phyloP scores from a whole-genome alignment of 257 asterid genomes.

The Nicotiana otophora region DNA sequence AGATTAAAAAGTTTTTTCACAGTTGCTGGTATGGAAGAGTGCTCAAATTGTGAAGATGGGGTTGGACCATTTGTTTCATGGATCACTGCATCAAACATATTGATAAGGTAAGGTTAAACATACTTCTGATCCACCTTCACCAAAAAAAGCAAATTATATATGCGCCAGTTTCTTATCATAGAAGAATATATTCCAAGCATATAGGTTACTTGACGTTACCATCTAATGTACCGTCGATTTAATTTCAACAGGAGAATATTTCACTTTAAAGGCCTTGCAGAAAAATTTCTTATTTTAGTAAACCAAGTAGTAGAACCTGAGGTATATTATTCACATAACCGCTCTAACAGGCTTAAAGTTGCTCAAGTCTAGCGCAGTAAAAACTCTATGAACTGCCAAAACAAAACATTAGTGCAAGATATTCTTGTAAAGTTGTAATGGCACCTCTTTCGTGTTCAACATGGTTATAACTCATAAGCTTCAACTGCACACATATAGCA shows the following conservation, averaged over 20 bases:
- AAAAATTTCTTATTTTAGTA: not conserved
- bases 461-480: not conserved
- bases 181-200: not conserved
- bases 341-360: not conserved
- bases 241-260: not conserved
- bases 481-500: not conserved
- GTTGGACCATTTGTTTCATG: constrained; percentile 88
- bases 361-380: not conserved
- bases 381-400: not conserved
- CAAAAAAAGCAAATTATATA: not conserved
- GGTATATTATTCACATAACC: not conserved
- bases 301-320: not conserved
- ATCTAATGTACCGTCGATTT: not conserved
- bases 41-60: constrained; percentile 80
- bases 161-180: not conserved
- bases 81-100: constrained; percentile 54
- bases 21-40: constrained; percentile 92
- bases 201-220: not conserved
- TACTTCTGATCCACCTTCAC: not conserved
- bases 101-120: not conserved
- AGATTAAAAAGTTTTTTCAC: constrained; percentile 87
- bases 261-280: not conserved
- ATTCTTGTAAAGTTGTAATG: not conserved
- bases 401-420: not conserved
- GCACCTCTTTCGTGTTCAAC: not conserved